Conservation (phyloP, 257 asterid genomes). For the Pogostemon cablin region DNA sequence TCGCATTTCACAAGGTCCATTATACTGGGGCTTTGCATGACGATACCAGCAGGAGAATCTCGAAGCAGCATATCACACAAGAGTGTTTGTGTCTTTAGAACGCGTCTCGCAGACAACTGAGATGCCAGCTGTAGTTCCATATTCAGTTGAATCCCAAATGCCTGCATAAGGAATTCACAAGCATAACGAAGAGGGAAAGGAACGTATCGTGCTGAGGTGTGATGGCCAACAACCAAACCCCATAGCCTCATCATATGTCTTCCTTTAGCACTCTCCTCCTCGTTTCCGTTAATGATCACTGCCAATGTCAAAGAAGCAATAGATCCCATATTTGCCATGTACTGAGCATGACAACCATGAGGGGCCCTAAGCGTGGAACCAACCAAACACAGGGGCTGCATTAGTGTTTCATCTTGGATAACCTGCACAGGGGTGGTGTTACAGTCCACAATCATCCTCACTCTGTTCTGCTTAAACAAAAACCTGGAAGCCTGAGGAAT, state of each 20-base stretch:
- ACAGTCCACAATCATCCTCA: conserved; percentile 60
- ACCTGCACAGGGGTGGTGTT: conserved; percentile 45
- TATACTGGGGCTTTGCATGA: conserved; percentile 60
- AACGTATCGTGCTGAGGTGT: conserved; percentile 50
- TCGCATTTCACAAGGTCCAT: conserved; percentile 65
- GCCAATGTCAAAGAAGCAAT: conserved; percentile 59
- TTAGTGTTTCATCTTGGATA: conserved; percentile 48
- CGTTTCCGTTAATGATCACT: conserved; percentile 50
- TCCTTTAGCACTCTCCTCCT: conserved; percentile 47
- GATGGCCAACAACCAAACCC: conserved; percentile 72
- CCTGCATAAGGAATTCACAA: conserved; percentile 68
- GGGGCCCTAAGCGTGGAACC: conserved; percentile 66
- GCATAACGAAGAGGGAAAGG: conserved; percentile 66
- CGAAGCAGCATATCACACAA: conserved; percentile 68
- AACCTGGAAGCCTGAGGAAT: conserved; percentile 65
- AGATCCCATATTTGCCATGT: conserved; percentile 66
- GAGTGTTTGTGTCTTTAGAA: conserved; percentile 53
- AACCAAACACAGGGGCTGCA: conserved; percentile 58
- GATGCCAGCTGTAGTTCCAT: conserved; percentile 63
- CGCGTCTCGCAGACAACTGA: conserved; percentile 50
- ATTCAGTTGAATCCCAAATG: conserved; percentile 60
- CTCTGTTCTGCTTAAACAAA: conserved; percentile 58
- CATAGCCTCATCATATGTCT: conserved; percentile 51
- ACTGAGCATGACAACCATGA: conserved; percentile 58
- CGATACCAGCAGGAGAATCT: conserved; percentile 56